A percentile compares a stretch with the other conserved stretches of the same genome.
phyloP scores from a whole-genome alignment of 2,329 filamentous ascomycete species.

The Fusarium domesticum region DNA sequence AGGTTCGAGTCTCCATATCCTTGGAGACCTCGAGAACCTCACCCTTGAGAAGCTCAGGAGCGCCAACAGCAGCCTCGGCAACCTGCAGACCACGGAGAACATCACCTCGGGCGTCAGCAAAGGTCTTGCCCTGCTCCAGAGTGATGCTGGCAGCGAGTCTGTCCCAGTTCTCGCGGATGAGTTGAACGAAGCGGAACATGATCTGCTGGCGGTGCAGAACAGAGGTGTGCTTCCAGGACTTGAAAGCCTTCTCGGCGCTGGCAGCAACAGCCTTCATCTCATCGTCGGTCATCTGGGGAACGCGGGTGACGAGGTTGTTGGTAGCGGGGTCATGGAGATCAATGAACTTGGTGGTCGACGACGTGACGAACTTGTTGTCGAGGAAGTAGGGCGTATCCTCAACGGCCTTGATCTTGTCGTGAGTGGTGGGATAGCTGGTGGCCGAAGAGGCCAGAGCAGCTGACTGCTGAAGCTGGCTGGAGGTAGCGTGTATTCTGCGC shows the following conservation, averaged over 20 bases:
- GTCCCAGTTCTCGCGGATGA: constrained; percentile 84
- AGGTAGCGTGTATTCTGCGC: constrained; percentile 56
- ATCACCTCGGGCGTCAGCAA: constrained; percentile 78
- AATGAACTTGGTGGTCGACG: constrained; percentile 68
- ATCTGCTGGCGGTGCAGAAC: constrained; percentile 75
- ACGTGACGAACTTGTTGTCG: constrained; percentile 73
- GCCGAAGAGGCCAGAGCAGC: constrained; percentile 53
- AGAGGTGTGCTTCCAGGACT: constrained; percentile 68
- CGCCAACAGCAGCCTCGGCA: constrained; percentile 76
- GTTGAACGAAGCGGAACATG: constrained; percentile 80
- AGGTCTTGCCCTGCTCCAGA: constrained; percentile 84
- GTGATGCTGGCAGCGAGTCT: constrained; percentile 80
- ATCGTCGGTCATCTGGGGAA: constrained; percentile 75
- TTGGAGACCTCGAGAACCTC: constrained; percentile 82
- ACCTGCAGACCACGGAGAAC: constrained; percentile 81
- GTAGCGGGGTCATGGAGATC: constrained; percentile 80
- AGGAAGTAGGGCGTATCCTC: constrained; percentile 77
- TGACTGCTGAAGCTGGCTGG: constrained; percentile 52
- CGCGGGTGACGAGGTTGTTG: constrained; percentile 79
- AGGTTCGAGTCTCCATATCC: constrained; percentile 85
- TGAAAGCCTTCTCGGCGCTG: constrained; percentile 73
- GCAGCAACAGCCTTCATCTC: constrained; percentile 74
- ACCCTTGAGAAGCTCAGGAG: constrained; percentile 77
- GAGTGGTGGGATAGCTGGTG: constrained; percentile 64
- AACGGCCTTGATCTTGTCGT: constrained; percentile 66